Evolutionary conservation across 768 basidiomycete genomes (phyloP).

Genomic region (Lentinula sp.): DNA sequence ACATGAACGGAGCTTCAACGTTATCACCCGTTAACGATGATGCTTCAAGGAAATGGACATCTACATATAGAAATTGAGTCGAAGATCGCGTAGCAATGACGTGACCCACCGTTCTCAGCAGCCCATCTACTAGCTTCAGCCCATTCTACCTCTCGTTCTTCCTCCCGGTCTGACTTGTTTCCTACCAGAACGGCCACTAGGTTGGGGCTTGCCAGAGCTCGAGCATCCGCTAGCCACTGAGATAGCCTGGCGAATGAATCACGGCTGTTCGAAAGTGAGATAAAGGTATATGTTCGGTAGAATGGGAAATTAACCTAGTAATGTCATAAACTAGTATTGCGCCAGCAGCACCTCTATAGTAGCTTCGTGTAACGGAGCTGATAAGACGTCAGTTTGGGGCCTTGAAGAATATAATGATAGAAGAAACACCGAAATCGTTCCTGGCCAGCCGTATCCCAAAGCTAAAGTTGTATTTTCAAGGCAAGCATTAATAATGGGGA

Average conservation of each 20-base stretch:
- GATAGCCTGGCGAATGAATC: conserved; percentile 79
- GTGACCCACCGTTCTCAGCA: conserved; percentile 76
- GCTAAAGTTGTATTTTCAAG: conserved; percentile 33
- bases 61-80: conserved; percentile 30
- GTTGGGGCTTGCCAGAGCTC: conserved; percentile 88
- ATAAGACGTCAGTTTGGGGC: background rate
- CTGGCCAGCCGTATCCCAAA: conserved; percentile 98
- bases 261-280: conserved; percentile 46
- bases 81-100: background rate
- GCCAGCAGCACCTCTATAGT: conserved; percentile 92
- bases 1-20: conserved; percentile 87
- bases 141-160: conserved; percentile 94
- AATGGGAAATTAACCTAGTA: conserved; percentile 53
- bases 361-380: conserved; percentile 89
- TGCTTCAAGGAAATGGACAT: conserved; percentile 88
- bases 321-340: conserved; percentile 93
- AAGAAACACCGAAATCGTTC: conserved; percentile 75
- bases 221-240: conserved; percentile 90
- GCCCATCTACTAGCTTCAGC: conserved; percentile 95
- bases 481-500: conserved; percentile 8
- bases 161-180: conserved; percentile 92
- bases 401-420: background rate
- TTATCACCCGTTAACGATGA: conserved; percentile 93
- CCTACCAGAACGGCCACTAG: conserved; percentile 88
- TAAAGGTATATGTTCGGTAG: conserved; percentile 3